phyloP scores from a whole-genome alignment of 2,329 filamentous ascomycete species.

The Ceratocystis lukuohia region DNA sequence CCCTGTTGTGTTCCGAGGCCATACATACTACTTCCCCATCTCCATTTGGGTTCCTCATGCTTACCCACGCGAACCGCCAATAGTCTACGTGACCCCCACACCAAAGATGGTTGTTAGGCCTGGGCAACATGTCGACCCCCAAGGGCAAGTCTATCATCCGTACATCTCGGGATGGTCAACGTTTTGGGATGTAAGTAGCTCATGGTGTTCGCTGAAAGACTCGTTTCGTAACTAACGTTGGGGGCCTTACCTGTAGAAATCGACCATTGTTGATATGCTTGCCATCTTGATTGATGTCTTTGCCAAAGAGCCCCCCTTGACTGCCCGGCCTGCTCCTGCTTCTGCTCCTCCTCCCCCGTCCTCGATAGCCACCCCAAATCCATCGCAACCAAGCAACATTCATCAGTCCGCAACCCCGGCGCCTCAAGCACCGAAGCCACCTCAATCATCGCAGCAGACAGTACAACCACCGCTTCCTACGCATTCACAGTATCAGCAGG shows the following conservation, averaged over 20 bases:
- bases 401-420: constrained; percentile 25
- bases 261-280: constrained; percentile 69
- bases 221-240: constrained; percentile 20
- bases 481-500: constrained; percentile 26
- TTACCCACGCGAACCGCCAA: constrained; percentile 74
- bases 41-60: constrained; percentile 85
- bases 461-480: constrained; percentile 23
- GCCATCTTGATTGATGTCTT: constrained; percentile 76
- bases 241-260: constrained; percentile 43
- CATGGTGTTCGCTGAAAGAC: constrained; percentile 6
- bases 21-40: constrained; percentile 79
- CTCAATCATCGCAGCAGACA: constrained; percentile 24
- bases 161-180: constrained; percentile 83
- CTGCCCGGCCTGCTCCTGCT: constrained; percentile 37
- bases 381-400: constrained; percentile 43
- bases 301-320: constrained; percentile 84
- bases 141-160: constrained; percentile 89
- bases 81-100: constrained; percentile 79
- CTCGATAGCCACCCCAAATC: constrained; percentile 43
- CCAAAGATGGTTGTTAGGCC: constrained; percentile 80
- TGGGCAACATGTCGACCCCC: constrained; percentile 86
- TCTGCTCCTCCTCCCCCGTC: constrained; percentile 5
- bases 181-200: constrained; percentile 69
- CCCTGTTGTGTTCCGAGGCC: constrained; percentile 81
- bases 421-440: not conserved